Conservation (phyloP, 257 asterid genomes). For the Salvia rosmarinus region DNA sequence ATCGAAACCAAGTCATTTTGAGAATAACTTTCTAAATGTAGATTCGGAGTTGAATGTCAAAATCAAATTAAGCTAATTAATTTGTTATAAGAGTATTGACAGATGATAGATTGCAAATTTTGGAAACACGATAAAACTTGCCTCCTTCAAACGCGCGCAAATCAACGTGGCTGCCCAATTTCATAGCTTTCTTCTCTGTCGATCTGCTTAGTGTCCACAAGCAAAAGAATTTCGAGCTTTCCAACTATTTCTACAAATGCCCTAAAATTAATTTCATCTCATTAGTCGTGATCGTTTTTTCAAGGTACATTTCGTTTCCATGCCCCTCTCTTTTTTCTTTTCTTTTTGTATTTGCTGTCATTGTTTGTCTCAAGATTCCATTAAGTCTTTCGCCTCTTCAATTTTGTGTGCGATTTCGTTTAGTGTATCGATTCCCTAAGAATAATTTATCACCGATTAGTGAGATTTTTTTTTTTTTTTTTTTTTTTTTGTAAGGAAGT, state of each 20-base stretch:
- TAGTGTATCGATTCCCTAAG: constrained; percentile 2
- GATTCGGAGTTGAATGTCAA: neutral
- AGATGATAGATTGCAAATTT: neutral
- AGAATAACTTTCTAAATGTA: neutral
- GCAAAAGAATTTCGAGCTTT: constrained; percentile 6
- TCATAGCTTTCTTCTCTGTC: neutral
- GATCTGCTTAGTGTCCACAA: constrained; percentile 18
- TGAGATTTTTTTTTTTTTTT: neutral
- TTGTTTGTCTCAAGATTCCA: constrained; percentile 19
- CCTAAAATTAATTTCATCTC: constrained; percentile 21
- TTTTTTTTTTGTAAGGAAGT: neutral
- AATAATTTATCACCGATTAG: constrained; percentile 10
- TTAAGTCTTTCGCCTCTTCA: neutral
- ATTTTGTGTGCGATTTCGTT: neutral
- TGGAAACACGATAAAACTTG: constrained; percentile 11
- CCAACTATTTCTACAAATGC: constrained; percentile 14
- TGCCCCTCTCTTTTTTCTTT: neutral
- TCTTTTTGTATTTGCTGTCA: no score
- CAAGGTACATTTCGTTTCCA: constrained; percentile 34
- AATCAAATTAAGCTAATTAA: neutral
- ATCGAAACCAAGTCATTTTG: no score
- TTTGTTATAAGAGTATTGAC: neutral
- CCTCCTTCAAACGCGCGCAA: constrained; percentile 31
- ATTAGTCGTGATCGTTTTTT: constrained; percentile 2
- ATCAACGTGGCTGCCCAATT: neutral